Base-by-base conservation (phyloP, 768 basidiomycete genomes). In the Phaeotremella skinneri region DNA sequence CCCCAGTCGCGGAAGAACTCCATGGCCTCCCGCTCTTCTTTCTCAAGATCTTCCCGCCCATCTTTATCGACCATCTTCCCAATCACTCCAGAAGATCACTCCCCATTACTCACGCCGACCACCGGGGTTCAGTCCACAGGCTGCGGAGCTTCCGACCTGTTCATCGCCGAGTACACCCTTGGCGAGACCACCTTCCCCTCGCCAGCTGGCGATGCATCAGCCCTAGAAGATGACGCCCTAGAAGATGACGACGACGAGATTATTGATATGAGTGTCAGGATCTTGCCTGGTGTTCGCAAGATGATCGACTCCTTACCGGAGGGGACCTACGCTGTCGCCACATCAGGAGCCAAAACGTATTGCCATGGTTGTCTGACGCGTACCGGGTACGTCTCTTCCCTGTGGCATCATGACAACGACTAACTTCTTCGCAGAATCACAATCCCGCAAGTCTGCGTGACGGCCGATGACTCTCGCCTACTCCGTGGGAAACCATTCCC, bases 391-490 rank as follows among this genome's bases (percentile, higher is more conserved):
- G n/a, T 61, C 26, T 5, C 17, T 52, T 2, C 34, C 45, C 39
- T 21, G 4, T 5, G 49, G 41, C 56, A 14, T 52, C 53, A 13
- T 51, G 84, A 83, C 16, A 23, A 17, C n/a, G 26, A n/a, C 14
- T 25, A 11, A 41, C 32, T n/a, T 21, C 17, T 25, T 25, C 2
- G 43, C 27, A 85, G 85, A 13, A 87, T 88, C 75, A 79, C 79
- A 1, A 84, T 85, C 6, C 87, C 87, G 23, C 74, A 79, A 47
- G 82, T 87, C 39, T 87, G 86, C 27, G 85, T 88, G 75, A 88
- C 87, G 26, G 87, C 85, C 41, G 87, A 88, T 72, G 86, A 88
- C 80, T 83, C 85, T 66, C 84, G 86, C 31, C 81, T 88, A 64
- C 60, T 56, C 17, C 83, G 48, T 30, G 76, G 76, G 37, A 78